A percentile compares a stretch with the other conserved stretches of the same genome.
These are phyloP conservation scores for Chrysosphaeria jannelii DNA, from an alignment of 2,329 filamentous ascomycete species.

Conservation along the genomic window DNA sequence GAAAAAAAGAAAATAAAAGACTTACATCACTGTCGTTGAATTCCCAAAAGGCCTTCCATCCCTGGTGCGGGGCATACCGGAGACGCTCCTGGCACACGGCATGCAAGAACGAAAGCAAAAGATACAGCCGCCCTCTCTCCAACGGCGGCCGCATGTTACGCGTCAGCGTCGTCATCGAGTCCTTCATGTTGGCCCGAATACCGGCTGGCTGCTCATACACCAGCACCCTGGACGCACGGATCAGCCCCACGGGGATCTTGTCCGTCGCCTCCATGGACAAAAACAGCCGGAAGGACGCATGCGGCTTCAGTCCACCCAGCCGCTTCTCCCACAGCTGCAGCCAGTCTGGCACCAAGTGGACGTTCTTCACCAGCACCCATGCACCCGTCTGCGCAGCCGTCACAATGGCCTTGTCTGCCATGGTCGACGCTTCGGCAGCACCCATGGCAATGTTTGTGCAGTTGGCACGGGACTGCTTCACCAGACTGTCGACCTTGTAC, in stretches of 20 bases:
- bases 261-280: constrained; percentile 91
- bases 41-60: constrained; percentile 99
- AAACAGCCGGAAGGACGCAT: constrained; percentile 80
- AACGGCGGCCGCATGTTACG: constrained; percentile 57
- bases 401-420: constrained; percentile 81
- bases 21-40: constrained; percentile 97
- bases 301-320: constrained; percentile 80
- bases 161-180: constrained; percentile 60
- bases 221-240: constrained; percentile 73
- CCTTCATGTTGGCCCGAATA: constrained; percentile 94
- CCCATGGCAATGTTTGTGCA: constrained; percentile 99
- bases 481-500: constrained; percentile 92
- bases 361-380: constrained; percentile 98
- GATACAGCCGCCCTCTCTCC: constrained; percentile 67
- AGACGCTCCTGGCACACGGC: constrained; percentile 86
- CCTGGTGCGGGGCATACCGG: constrained; percentile 73
- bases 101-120: constrained; percentile 79
- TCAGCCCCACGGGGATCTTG: constrained; percentile 87
- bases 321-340: constrained; percentile 91
- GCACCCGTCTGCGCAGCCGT: constrained; percentile 73
- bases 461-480: constrained; percentile 49
- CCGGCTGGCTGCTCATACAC: constrained; percentile 98
- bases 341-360: constrained; percentile 87
- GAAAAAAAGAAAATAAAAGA: constrained; percentile 6
- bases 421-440: constrained; percentile 76